These are phyloP conservation scores for Solanum appendiculatum DNA, from an alignment of 257 asterid species.

Conservation along the genomic window DNA sequence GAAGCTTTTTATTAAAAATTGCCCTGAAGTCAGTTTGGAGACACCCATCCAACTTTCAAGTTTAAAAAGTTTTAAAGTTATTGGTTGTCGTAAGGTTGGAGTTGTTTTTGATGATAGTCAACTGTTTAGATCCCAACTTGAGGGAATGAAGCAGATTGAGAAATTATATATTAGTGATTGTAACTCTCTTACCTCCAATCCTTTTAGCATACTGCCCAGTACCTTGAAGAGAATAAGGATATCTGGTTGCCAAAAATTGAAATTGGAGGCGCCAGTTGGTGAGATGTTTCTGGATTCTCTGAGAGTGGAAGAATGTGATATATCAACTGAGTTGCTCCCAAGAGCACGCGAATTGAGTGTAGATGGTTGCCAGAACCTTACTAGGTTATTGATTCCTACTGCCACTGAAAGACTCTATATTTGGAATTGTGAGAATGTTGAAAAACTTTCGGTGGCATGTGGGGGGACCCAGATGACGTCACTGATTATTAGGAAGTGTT, in stretches of 20 bases:
- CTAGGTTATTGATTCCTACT: background rate
- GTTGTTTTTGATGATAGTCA: no score
- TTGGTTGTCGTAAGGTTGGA: no score
- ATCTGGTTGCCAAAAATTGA: background rate
- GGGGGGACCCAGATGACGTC: background rate
- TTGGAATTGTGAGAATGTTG: background rate
- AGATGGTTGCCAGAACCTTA: fast-evolving
- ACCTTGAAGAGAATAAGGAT: fast-evolving
- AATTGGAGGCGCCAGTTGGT: background rate
- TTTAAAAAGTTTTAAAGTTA: no score
- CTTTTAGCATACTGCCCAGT: no score
- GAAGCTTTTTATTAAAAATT: no score
- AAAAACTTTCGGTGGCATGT: background rate
- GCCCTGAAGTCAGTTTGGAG: no score
- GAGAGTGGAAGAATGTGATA: no score
- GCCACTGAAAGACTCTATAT: background rate
- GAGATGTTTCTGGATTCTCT: no score
- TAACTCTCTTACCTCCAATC: background rate
- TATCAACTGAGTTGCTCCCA: no score
- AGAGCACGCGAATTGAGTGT: background rate
- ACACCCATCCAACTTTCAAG: no score
- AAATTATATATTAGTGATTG: background rate
- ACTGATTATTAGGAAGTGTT: fast-evolving
- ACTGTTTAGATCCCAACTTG: no score
- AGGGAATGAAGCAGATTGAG: background rate